Conservation (phyloP, 495 filamentous ascomycete species). For the Cudoniella acicularis region DNA sequence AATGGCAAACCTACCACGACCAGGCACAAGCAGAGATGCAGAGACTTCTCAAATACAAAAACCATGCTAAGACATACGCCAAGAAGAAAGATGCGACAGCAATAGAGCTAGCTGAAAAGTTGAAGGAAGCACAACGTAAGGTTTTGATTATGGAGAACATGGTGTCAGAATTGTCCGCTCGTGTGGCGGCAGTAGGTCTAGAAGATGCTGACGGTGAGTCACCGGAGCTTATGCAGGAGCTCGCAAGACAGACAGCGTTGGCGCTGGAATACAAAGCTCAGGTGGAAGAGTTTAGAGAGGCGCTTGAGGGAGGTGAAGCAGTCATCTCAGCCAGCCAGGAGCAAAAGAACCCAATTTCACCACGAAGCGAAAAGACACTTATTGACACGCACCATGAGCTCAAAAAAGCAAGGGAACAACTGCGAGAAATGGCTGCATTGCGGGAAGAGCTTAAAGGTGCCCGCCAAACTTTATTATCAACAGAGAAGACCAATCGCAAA, state of each 20-base stretch:
- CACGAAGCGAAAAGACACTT: conserved; percentile 20
- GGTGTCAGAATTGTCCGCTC: conserved; percentile 56
- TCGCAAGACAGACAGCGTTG: conserved; percentile 65
- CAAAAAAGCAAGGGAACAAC: conserved; percentile 41
- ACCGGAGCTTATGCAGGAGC: conserved; percentile 47
- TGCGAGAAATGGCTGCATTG: conserved; percentile 27
- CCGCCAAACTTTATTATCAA: conserved; percentile 40
- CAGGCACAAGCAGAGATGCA: conserved; percentile 77
- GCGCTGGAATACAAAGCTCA: conserved; percentile 64
- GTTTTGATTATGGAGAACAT: conserved; percentile 46
- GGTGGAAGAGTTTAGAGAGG: conserved; percentile 54
- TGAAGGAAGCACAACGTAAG: conserved; percentile 39
- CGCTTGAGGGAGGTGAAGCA: conserved; percentile 42
- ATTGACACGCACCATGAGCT: conserved; percentile 44
- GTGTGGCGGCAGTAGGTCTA: conserved; percentile 37
- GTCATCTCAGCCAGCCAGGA: neutral
- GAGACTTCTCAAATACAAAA: conserved; percentile 73
- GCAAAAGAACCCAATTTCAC: neutral
- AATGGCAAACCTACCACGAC: conserved; percentile 78
- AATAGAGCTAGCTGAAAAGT: conserved; percentile 62
- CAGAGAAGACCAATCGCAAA: conserved; percentile 41
- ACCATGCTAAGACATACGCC: conserved; percentile 82
- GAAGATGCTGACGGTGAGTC: conserved; percentile 39
- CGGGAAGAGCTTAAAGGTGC: conserved; percentile 42
- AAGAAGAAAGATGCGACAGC: conserved; percentile 85